Conservation (phyloP, 495 filamentous ascomycete genomes). For the Penicillium roqueforti region DNA sequence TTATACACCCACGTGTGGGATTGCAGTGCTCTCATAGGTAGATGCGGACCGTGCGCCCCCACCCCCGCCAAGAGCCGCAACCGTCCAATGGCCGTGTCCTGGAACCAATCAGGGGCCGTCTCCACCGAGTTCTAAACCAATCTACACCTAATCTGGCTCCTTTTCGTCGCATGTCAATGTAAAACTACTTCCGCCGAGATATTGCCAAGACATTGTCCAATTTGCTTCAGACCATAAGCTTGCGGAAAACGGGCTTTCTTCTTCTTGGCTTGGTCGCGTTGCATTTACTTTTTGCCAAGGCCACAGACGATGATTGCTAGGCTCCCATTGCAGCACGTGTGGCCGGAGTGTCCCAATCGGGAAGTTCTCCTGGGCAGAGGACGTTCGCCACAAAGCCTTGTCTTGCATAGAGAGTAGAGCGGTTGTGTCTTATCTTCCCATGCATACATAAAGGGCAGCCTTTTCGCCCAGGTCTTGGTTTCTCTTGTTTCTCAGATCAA, state of each 20-base stretch:
- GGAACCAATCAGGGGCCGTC: neutral
- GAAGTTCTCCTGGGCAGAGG: neutral
- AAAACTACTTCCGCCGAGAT: neutral
- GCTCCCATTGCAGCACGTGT: slow-evolving; percentile 10
- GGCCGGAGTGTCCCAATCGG: neutral
- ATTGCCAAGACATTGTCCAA: slow-evolving; percentile 3
- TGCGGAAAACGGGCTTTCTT: slow-evolving; percentile 1
- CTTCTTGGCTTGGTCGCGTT: neutral
- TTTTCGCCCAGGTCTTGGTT: neutral
- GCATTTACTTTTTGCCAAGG: slow-evolving; percentile 2
- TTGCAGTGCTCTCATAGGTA: neutral
- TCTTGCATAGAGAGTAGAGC: neutral
- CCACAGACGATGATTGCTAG: neutral
- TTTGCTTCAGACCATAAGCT: slow-evolving; percentile 10
- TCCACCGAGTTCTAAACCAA: neutral
- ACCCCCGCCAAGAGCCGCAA: slow-evolving; percentile 5
- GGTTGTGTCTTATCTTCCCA: neutral
- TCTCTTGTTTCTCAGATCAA: slow-evolving; percentile 3
- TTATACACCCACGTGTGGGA: slow-evolving; percentile 3
- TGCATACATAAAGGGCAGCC: slow-evolving; percentile 11
- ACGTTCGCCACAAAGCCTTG: neutral
- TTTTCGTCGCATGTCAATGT: neutral
- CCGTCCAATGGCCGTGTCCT: neutral
- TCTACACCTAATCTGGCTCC: neutral
- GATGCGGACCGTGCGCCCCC: neutral